These are phyloP conservation scores for Diaporthe citri DNA, from an alignment of 2,329 filamentous ascomycete genomes.

Conservation along the genomic window DNA sequence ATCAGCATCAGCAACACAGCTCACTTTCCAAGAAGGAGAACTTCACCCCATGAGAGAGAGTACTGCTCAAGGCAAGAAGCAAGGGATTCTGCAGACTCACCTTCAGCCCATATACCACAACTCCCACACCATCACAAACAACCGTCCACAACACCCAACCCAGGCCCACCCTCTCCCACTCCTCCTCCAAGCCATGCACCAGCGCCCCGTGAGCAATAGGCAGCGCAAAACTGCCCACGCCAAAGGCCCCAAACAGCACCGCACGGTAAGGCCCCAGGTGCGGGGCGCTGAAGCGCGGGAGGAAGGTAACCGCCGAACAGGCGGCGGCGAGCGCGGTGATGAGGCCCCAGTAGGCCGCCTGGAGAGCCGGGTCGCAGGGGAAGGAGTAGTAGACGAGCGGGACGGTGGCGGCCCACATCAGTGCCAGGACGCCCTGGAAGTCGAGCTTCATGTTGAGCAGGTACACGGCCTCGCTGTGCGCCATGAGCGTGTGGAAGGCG, in stretches of 20 bases:
- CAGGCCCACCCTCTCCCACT: conserved; percentile 55
- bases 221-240: conserved; percentile 53
- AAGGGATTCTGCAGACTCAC: conserved; percentile 39
- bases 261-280: conserved; percentile 54
- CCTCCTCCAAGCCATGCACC: conserved; percentile 49
- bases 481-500: conserved; percentile 69
- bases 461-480: conserved; percentile 63
- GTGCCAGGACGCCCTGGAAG: conserved; percentile 70
- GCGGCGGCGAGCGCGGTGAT: conserved; percentile 51
- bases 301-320: conserved; percentile 55
- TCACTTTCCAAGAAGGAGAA: neutral
- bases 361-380: conserved; percentile 51
- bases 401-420: conserved; percentile 73
- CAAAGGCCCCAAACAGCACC: conserved; percentile 56
- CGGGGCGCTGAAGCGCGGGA: conserved; percentile 53
- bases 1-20: neutral
- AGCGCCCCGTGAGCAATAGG: conserved; percentile 55
- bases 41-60: neutral
- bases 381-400: conserved; percentile 71
- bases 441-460: conserved; percentile 69
- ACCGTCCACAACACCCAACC: conserved; percentile 54
- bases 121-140: conserved; percentile 53
- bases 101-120: conserved; percentile 52
- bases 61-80: neutral
- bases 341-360: conserved; percentile 52